Evolutionary conservation across 768 basidiomycete species (phyloP).

Genomic region (Mycena vitilis): DNA sequence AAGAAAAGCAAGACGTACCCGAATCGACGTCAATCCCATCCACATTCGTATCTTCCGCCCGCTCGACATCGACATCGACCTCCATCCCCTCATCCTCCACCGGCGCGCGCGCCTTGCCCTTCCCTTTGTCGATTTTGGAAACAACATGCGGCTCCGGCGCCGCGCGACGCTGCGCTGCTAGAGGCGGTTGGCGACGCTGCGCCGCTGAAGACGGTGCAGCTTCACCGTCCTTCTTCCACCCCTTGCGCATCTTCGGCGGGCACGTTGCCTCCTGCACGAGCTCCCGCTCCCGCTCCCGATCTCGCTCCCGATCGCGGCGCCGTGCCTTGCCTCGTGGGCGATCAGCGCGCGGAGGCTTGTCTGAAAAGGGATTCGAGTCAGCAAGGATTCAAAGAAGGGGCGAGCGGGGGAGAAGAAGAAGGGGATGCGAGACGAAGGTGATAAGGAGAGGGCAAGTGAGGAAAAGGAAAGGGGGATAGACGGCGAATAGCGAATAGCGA

Average conservation of each 20-base stretch:
- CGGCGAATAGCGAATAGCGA: no score
- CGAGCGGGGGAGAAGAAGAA: not conserved
- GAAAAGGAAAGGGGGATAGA: not conserved
- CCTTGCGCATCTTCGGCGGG: slow-evolving; percentile 31
- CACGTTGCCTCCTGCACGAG: not conserved
- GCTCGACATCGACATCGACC: slow-evolving; percentile 25
- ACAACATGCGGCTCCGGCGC: not conserved
- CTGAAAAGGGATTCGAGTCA: not conserved
- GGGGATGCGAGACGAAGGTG: no score
- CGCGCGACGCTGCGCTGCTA: not conserved
- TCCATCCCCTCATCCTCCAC: slow-evolving; percentile 24
- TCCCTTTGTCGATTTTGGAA: slow-evolving; percentile 12
- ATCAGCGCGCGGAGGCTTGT: not conserved
- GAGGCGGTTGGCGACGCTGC: not conserved
- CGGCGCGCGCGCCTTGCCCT: slow-evolving; percentile 36
- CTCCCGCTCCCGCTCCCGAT: not conserved
- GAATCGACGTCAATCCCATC: not conserved
- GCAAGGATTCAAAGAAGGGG: not conserved
- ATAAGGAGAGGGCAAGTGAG: not conserved
- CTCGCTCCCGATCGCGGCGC: slow-evolving; percentile 12
- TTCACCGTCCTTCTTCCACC: slow-evolving; percentile 10
- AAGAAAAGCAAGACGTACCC: not conserved
- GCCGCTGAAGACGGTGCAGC: not conserved
- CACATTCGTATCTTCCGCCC: no score
- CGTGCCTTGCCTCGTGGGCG: slow-evolving; percentile 8